Evolutionary conservation across 768 basidiomycete species (phyloP).

Genomic region (Tulasnella sp.): DNA sequence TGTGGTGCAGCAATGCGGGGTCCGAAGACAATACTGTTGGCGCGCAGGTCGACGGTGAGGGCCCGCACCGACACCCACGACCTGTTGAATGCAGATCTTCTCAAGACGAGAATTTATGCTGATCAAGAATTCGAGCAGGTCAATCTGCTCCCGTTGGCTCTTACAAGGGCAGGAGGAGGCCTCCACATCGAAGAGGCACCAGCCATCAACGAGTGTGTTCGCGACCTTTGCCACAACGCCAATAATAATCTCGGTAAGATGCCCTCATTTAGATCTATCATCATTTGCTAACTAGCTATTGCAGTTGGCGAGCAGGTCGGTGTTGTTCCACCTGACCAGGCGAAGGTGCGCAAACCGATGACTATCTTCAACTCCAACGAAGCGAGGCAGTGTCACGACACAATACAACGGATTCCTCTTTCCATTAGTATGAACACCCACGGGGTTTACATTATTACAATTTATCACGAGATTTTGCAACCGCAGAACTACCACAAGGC

Average conservation of each 20-base stretch:
- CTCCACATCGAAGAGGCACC: conserved; percentile 23
- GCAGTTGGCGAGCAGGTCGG: conserved; percentile 18
- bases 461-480: neutral
- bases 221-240: neutral
- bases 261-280: too few species aligned
- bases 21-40: too few species aligned
- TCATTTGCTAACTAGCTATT: neutral
- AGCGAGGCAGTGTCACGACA: neutral
- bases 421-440: neutral
- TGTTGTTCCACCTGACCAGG: conserved; percentile 10
- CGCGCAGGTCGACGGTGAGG: too few species aligned
- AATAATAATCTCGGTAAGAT: neutral
- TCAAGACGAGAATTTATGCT: too few species aligned
- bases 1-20: too few species aligned
- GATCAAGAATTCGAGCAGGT: too few species aligned
- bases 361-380: neutral
- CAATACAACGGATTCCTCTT: neutral
- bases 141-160: too few species aligned
- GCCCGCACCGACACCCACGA: too few species aligned
- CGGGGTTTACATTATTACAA: neutral
- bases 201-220: conserved; percentile 24
- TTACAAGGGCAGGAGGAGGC: too few species aligned
- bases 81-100: too few species aligned
- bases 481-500: neutral
- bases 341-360: neutral